Percentiles rank a stretch among this genome's conserved stretches.
Evolutionary conservation across 345 rosid species (phyloP).

Genomic region (Atalantia buxifolia): DNA sequence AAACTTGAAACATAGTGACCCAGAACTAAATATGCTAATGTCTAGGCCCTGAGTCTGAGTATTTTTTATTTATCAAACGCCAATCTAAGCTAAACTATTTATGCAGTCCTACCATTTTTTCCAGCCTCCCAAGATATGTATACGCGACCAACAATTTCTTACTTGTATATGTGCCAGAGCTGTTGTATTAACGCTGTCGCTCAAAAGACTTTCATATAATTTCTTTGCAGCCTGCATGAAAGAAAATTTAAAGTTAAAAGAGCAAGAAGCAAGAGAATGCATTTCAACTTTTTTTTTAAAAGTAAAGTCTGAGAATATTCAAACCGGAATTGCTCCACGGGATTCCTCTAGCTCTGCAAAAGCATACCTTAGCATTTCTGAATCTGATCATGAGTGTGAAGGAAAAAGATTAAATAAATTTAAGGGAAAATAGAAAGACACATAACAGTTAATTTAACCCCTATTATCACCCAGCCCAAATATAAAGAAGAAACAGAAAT

Average conservation of each 20-base stretch:
- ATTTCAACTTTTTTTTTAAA: not conserved
- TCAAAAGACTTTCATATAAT: constrained; percentile 72
- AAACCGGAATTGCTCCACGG: constrained; percentile 76
- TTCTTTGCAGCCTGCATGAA: constrained; percentile 77
- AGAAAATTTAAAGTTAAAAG: constrained; percentile 19
- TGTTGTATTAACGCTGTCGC: constrained; percentile 50
- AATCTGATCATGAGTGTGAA: constrained; percentile 42
- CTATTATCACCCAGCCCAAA: not conserved
- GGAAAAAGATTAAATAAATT: constrained; percentile 14
- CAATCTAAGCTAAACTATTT: not conserved
- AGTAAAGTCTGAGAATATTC: constrained; percentile 4
- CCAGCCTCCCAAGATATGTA: not conserved
- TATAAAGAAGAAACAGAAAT: not conserved
- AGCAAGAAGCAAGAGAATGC: constrained; percentile 1
- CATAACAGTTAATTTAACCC: not conserved
- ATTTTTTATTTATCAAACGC: not conserved
- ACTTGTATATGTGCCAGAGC: constrained; percentile 89
- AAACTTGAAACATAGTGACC: not conserved
- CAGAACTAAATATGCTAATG: not conserved
- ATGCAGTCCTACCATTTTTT: not conserved
- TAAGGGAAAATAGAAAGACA: constrained; percentile 1
- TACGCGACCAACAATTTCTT: constrained; percentile 20
- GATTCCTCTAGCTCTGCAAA: constrained; percentile 95
- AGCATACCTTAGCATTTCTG: constrained; percentile 88
- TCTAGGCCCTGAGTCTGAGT: not conserved